Conservation (phyloP, 2,329 filamentous ascomycete genomes). For the Chalaropsis ovoidea region DNA sequence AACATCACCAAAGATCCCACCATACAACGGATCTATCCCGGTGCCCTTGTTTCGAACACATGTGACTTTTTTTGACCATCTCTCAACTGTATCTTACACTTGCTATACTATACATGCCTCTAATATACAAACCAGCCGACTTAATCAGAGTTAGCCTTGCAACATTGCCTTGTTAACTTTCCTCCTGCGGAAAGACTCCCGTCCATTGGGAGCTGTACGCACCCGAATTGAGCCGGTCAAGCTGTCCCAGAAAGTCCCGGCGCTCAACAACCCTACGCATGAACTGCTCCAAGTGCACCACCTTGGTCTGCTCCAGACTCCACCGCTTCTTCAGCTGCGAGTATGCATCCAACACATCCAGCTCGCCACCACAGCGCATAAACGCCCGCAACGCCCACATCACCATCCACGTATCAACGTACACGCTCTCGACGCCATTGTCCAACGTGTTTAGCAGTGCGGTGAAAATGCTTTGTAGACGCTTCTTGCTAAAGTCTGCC, state of each 20-base stretch:
- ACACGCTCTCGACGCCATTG: constrained; percentile 38
- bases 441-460: constrained; percentile 51
- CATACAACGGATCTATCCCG: too few species aligned
- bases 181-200: constrained; percentile 1
- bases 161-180: background rate
- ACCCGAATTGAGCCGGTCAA: constrained; percentile 5
- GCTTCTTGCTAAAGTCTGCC: constrained; percentile 60
- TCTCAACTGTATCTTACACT: constrained; percentile 12
- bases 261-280: constrained; percentile 28
- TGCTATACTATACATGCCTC: constrained; percentile 13
- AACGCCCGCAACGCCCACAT: constrained; percentile 55
- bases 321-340: constrained; percentile 41
- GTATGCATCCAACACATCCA: constrained; percentile 47
- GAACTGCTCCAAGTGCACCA: constrained; percentile 38
- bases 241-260: constrained; percentile 10
- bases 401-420: constrained; percentile 51
- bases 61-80: background rate
- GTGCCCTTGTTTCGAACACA: background rate
- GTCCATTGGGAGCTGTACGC: constrained; percentile 22
- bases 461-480: constrained; percentile 58
- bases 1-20: constrained; percentile 11
- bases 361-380: constrained; percentile 45
- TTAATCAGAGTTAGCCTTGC: background rate
- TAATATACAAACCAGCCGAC: background rate
- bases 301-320: constrained; percentile 40